Evolutionary conservation across 202 grass and related monocot species (phyloP), one percentile per base, ranked within the genome.

Genomic region (Tripidium arundinaceum): DNA sequence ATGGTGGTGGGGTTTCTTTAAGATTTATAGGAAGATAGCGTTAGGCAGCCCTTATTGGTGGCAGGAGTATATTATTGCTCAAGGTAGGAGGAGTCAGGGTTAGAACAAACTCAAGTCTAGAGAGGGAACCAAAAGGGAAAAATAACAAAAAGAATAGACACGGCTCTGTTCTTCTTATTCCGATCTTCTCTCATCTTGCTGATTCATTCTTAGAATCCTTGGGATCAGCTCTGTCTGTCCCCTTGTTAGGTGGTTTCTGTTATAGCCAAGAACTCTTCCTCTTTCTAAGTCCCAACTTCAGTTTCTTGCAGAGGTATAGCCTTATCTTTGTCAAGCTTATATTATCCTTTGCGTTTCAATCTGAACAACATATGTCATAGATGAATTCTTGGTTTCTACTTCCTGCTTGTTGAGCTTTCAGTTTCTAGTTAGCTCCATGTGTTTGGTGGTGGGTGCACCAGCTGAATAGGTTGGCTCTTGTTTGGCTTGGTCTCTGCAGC

Each of bases 191-290:
- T 72, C 84, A 63, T 54, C 74, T 72, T 75, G 62, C 62, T 65
- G 85, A 76, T 75, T 78, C 79, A 41, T 68, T 36, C 74, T 83
- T 73, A 54, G 74, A 91, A 85, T 87, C 88, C 83, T 68, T 68
- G 72, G 86, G 84, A 89, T 91, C 81, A 73, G 42, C 77, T 86
- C 81, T 97, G 90, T 91, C 75, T n/a, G 90, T 93, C 75, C 83
- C 78, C 55, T 63, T 82, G 83, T 37, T 75, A 59, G 83, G 83
- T 91, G 86, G 76, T 88, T 89, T 82, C 82, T 89, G 77, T 72
- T 81, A 64, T 58, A 79, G 59, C 21, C 79, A 79, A 73, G 60
- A 87, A 33, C 72, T 67, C 81, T 73, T 68, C 49, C 45, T 74
- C 59, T 66, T 86, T 63, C 60, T 89, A 74, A 74, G 60, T 59